Base-by-base conservation (phyloP, 305 asterid species). In the Fraxinus platypoda region DNA sequence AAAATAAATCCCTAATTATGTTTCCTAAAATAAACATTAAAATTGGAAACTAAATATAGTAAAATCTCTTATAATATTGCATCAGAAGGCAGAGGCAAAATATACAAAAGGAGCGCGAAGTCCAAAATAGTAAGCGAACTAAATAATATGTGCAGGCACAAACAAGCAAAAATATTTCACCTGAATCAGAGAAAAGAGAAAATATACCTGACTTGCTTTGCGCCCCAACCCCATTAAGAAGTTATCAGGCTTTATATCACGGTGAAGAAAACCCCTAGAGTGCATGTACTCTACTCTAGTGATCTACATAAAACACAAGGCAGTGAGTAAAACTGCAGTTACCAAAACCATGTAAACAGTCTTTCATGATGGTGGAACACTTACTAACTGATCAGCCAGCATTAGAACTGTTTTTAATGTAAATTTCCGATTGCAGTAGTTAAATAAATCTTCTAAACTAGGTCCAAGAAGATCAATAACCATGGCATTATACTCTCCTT, bases 151-250 rank as follows among this genome's bases (percentile, higher is more conserved):
- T 30, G 77, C 59, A 57, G 54, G 74, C 3, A 37, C 38, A 33
- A 21, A 30, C 21, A 8, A n/a, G 34, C 38, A 70, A 6, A 76
- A 13, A 72, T 25, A 35, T 9, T 30, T 43, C 37, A 62, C 71
- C 66, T 25, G 62, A 43, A 76, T 23, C 30, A 71, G 26, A 34
- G 31, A 81, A 46, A 7, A 54, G 73, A 64, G 52, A 52, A 43
- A 74, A 31, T 59, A 41, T 41, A 92, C 98, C 98, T 94, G 96
- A 85, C 93, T 92, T 76, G 98, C 96, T 86, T 94, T 92, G 77
- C 94, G 97, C 49, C 97, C 98, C 84, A 92, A 83, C 49, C 98
- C 98, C 97, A 94, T 94, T 82, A 94, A 86, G 88, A 94, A 94
- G 90, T 92, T 94, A 78, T 94, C 98, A 8, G 98, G 98, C 90